Base-by-base conservation (phyloP, 768 basidiomycete species). In the Chlorophyllum brunneum region DNA sequence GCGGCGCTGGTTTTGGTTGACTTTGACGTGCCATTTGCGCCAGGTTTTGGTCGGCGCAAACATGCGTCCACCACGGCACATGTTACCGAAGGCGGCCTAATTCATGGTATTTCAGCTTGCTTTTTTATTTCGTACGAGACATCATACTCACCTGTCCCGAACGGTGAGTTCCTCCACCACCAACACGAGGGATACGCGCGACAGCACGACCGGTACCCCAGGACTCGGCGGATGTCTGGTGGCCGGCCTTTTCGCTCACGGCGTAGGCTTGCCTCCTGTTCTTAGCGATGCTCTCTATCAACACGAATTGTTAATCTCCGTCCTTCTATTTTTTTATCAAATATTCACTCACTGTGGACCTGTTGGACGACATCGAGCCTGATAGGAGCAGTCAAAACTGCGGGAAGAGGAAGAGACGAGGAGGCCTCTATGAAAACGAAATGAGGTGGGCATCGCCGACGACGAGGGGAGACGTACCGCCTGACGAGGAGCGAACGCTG, bases 151-250 rank as follows among this genome's bases (percentile, higher is more conserved):
- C 88, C 83, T 95, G 95, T 56, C 97, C 97, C 52, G 97, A 95
- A 61, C 97, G 90, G 79, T 95, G 92, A 62, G 97, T 98, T 72
- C 97, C 97, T 67, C 91, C 89, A 68, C 97, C 97, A 67, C 92
- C 92, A 58, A 99, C 95, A 90, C 97, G 95, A 72, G 97, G 97
- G 68, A 99, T 98, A 94, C 97, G 97, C 23, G 95, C 95, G 59
- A 99, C 97, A 61, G 97, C 97, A 75, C 97, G 94, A 86, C 97
- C 97, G 60, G 97, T 99, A 75, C 97, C 97, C 97, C 97, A 99
- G 30, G 95, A 98, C 74, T 98, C 95, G 58, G 97, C 95, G 56
- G 86, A 90, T 61, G 97, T 98, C 75, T 99, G 95, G 80, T 98
- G 93, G 63, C 97, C 97, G 54, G 97, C 97, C 77, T 98, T 97